These are phyloP conservation scores for Bromus sterilis DNA, from an alignment of 176 grass and related monocot species.

Conservation along the genomic window DNA sequence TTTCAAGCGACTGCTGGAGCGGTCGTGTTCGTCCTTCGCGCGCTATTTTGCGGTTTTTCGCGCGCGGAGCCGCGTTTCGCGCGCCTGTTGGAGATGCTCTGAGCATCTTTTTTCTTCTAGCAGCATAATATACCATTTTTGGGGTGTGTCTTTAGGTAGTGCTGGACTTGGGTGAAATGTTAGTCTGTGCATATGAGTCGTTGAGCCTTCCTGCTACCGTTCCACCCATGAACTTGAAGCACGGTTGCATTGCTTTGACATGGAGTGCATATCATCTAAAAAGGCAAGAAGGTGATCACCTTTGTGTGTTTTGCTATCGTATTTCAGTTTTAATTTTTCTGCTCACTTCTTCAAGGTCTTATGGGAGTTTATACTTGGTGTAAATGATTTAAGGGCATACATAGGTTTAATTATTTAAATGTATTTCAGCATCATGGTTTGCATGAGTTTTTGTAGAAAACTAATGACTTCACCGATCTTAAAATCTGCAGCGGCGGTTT, in stretches of 20 bases:
- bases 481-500: conserved; percentile 87
- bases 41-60: too few relatives aligned
- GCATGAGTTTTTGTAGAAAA: conserved; percentile 61
- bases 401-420: conserved; percentile 58
- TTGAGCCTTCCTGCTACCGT: conserved; percentile 48
- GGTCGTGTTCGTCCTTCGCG: too few relatives aligned
- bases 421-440: conserved; percentile 94
- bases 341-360: background rate
- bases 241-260: conserved; percentile 72
- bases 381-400: conserved; percentile 76
- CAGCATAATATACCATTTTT: background rate
- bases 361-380: conserved; percentile 3
- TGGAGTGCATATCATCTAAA: conserved; percentile 56
- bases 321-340: too few relatives aligned
- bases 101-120: too few relatives aligned
- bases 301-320: background rate
- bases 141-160: conserved; percentile 42
- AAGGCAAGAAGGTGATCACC: conserved; percentile 30
- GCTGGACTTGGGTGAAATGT: conserved; percentile 86
- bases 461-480: conserved; percentile 81
- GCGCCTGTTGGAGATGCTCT: too few relatives aligned
- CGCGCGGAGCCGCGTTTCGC: too few relatives aligned
- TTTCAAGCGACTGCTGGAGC: too few relatives aligned
- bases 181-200: conserved; percentile 73
- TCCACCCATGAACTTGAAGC: conserved; percentile 45